phyloP scores from a whole-genome alignment of 225 moss, liverwort and hornwort genomes.

The Asterella californica region DNA sequence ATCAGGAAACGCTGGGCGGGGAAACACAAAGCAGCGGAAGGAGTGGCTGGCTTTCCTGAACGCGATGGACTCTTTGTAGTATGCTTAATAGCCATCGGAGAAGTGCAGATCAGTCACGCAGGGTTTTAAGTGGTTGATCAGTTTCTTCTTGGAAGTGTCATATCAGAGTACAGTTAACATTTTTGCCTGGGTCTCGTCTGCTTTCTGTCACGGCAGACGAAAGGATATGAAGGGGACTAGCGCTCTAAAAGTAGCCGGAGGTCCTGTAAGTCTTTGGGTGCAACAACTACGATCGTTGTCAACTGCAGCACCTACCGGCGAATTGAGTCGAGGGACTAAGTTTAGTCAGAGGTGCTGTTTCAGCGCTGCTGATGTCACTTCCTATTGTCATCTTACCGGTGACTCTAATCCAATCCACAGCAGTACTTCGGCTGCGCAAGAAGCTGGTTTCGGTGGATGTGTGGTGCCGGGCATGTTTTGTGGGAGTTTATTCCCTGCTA shows the following conservation, averaged over 20 bases:
- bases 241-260: conserved; percentile 6
- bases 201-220: conserved; percentile 1
- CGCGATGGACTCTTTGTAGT: no score
- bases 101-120: neutral
- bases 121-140: neutral
- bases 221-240: conserved; percentile 22
- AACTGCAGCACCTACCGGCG: neutral
- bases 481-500: conserved; percentile 92
- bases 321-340: conserved; percentile 51
- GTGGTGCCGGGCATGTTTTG: conserved; percentile 93
- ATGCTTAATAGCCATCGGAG: neutral
- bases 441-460: conserved; percentile 63
- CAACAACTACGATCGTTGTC: conserved; percentile 11
- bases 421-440: conserved; percentile 62
- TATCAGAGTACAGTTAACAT: neutral
- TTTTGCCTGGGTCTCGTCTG: neutral
- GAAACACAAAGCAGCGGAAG: no score
- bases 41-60: no score
- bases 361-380: conserved; percentile 52
- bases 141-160: neutral
- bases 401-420: conserved; percentile 84
- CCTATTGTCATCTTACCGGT: conserved; percentile 71
- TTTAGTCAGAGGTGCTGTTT: conserved; percentile 59
- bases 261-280: neutral
- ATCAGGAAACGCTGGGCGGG: no score